These are phyloP conservation scores for Penicillium glabrum DNA, from an alignment of 2,329 filamentous ascomycete species.

Conservation along the genomic window DNA sequence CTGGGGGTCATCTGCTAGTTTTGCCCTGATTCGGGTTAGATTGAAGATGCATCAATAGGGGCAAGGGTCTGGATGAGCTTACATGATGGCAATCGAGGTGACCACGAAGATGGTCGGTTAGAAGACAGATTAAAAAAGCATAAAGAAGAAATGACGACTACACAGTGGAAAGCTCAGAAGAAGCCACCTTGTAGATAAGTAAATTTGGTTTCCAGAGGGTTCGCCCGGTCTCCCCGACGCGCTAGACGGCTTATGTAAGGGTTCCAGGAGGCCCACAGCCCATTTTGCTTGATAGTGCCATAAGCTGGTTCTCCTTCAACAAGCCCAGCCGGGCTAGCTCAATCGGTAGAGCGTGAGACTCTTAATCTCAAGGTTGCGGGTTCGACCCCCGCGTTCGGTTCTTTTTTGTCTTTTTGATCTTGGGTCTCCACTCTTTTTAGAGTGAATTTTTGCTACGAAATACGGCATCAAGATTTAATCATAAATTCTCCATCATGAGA, in stretches of 20 bases:
- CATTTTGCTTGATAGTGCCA: neutral
- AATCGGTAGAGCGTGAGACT: constrained; percentile 54
- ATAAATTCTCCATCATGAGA: no score
- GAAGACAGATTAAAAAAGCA: constrained; percentile 24
- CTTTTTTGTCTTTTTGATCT: constrained; percentile 11
- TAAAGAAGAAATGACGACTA: constrained; percentile 18
- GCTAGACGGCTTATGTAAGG: constrained; percentile 20
- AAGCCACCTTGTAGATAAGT: constrained; percentile 21
- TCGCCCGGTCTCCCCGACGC: constrained; percentile 17
- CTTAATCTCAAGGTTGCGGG: constrained; percentile 47
- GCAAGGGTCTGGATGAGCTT: constrained; percentile 11
- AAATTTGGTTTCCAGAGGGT: constrained; percentile 20
- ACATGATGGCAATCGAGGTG: constrained; percentile 35
- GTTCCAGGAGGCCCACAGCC: neutral
- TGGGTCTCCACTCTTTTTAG: neutral
- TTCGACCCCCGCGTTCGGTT: constrained; percentile 46
- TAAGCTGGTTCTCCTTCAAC: neutral
- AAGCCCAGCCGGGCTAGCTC: constrained; percentile 47
- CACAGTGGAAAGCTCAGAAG: constrained; percentile 11
- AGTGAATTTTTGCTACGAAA: neutral
- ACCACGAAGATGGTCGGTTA: constrained; percentile 30
- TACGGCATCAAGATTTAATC: no score
- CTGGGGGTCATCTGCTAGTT: constrained; percentile 87
- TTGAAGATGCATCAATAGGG: constrained; percentile 3
- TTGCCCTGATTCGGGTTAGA: constrained; percentile 55